Evolutionary conservation across 768 basidiomycete genomes (phyloP).

Genomic region (Panus rudis): DNA sequence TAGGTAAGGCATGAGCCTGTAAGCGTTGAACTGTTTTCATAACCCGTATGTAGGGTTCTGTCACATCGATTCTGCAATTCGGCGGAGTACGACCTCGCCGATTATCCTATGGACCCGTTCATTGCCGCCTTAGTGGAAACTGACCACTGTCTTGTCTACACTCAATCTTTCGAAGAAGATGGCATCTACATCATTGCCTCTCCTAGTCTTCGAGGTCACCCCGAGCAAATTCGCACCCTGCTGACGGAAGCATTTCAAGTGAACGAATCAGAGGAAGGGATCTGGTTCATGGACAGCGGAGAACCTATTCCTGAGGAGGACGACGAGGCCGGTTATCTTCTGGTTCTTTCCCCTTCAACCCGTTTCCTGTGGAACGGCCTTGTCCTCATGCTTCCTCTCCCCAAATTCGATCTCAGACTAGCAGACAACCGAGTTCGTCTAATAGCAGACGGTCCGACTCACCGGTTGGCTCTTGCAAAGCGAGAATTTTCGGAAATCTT

Average conservation of each 20-base stretch:
- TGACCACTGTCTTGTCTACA: conserved; percentile 93
- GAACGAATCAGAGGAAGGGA: conserved; percentile 47
- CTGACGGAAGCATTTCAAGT: conserved; percentile 82
- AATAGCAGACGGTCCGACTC: conserved; percentile 83
- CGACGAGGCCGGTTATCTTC: conserved; percentile 63
- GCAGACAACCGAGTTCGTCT: conserved; percentile 88
- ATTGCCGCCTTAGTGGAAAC: conserved; percentile 73
- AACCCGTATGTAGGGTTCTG: conserved; percentile 39
- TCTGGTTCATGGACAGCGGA: conserved; percentile 33
- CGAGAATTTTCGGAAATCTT: conserved; percentile 67
- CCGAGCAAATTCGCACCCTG: conserved; percentile 71
- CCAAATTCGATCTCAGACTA: conserved; percentile 54
- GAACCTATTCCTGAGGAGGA: conserved; percentile 49
- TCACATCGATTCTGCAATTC: conserved; percentile 91
- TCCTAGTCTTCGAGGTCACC: conserved; percentile 63
- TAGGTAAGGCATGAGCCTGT: conserved; percentile 40
- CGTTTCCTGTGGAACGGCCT: conserved; percentile 91
- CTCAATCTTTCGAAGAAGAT: conserved; percentile 78
- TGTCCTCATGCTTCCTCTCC: conserved; percentile 71
- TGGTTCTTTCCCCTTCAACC: conserved; percentile 78
- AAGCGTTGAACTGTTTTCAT: background rate
- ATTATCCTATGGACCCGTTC: conserved; percentile 68
- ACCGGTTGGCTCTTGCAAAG: conserved; percentile 69
- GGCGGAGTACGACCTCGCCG: conserved; percentile 80
- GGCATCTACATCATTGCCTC: conserved; percentile 89